These are phyloP conservation scores for Ustilago curta DNA, from an alignment of 1,284 basidiomycete species.

Conservation along the genomic window DNA sequence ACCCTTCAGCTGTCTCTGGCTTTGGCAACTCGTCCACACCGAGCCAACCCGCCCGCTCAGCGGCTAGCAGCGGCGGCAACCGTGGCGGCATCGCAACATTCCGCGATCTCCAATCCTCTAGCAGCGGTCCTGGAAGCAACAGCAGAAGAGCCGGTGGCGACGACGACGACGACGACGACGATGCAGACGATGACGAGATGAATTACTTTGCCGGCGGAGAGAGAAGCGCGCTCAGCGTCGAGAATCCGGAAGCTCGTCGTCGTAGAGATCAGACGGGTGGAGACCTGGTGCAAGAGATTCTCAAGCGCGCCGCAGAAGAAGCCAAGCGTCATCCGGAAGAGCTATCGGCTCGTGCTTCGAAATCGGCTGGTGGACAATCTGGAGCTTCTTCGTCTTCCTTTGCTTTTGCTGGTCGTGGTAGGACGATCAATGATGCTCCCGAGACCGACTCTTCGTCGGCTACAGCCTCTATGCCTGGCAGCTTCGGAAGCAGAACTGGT, in stretches of 20 bases:
- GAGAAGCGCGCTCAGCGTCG: conserved; percentile 84
- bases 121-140: conserved; percentile 15
- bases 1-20: conserved; percentile 40
- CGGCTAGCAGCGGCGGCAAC: conserved; percentile 16
- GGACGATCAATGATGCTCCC: conserved; percentile 47
- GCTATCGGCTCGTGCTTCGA: conserved; percentile 12
- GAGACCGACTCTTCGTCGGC: conserved; percentile 27
- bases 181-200: conserved; percentile 58
- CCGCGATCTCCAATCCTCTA: conserved; percentile 60
- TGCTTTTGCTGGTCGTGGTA: conserved; percentile 50
- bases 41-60: conserved; percentile 15
- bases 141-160: conserved; percentile 42
- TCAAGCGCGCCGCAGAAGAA: conserved; percentile 81
- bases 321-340: conserved; percentile 23
- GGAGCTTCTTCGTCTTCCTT: conserved; percentile 17
- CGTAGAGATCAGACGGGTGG: conserved; percentile 74
- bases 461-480: conserved; percentile 35
- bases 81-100: conserved; percentile 69
- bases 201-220: conserved; percentile 69
- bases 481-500: conserved; percentile 16
- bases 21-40: conserved; percentile 26
- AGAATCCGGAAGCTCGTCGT: conserved; percentile 79
- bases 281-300: conserved; percentile 81
- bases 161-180: conserved; percentile 59
- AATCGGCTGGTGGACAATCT: conserved; percentile 7